These are phyloP conservation scores for Leishmania lainsoni DNA, from an alignment of 208 protist genomes.

Conservation along the genomic window DNA sequence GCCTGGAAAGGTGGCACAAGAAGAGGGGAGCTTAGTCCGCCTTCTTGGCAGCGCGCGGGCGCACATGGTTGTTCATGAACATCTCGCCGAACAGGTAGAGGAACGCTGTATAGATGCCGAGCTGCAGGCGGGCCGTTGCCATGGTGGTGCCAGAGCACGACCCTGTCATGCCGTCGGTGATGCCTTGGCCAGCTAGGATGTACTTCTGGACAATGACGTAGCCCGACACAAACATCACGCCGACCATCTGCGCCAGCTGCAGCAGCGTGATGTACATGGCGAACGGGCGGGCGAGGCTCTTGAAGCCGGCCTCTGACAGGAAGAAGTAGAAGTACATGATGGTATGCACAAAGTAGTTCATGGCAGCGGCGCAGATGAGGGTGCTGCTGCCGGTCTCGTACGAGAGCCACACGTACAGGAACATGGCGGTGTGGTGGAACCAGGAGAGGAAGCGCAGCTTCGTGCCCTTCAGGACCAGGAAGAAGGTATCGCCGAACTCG, in stretches of 20 bases:
- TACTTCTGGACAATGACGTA: slow-evolving; percentile 49
- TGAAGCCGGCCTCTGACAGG: slow-evolving; percentile 60
- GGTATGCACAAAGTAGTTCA: slow-evolving; percentile 95
- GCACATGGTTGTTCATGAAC: slow-evolving; percentile 84
- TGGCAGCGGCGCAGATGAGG: slow-evolving; percentile 79
- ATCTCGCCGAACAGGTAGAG: slow-evolving; percentile 91
- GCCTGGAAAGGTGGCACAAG: background rate
- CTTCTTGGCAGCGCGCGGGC: slow-evolving; percentile 38
- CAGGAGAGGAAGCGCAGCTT: slow-evolving; percentile 85
- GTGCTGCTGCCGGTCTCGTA: slow-evolving; percentile 57
- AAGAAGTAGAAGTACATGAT: slow-evolving; percentile 96
- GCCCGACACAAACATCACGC: slow-evolving; percentile 43
- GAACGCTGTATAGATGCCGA: slow-evolving; percentile 92
- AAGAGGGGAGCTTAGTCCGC: slow-evolving; percentile 6
- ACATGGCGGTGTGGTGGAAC: slow-evolving; percentile 92
- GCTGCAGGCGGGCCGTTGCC: slow-evolving; percentile 62
- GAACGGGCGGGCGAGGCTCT: slow-evolving; percentile 64
- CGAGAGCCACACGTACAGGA: slow-evolving; percentile 91
- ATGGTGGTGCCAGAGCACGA: slow-evolving; percentile 60
- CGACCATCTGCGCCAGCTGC: slow-evolving; percentile 92
- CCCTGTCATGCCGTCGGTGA: slow-evolving; percentile 32
- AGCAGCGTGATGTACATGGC: slow-evolving; percentile 84
- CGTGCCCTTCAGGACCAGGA: slow-evolving; percentile 74
- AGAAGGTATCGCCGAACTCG: slow-evolving; percentile 86
- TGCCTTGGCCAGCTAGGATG: slow-evolving; percentile 28